phyloP scores from a whole-genome alignment of 768 basidiomycete species.

The Cystobasidium tubakii region DNA sequence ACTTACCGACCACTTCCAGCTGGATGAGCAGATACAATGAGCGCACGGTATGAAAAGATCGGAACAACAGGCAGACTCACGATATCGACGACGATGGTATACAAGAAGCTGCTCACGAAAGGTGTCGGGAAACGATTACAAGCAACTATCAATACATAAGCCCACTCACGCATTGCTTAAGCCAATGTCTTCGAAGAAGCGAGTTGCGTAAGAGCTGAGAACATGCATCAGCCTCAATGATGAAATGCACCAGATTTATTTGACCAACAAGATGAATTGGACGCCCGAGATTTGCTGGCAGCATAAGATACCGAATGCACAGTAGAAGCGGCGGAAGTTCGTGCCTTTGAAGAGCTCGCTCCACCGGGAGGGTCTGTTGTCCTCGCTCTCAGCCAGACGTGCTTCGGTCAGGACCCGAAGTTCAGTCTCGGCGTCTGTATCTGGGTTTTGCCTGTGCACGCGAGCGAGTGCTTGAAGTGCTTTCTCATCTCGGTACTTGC shows the following conservation, averaged over 20 bases:
- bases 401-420: conserved; percentile 42
- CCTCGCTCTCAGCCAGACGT: conserved; percentile 45
- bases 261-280: conserved; percentile 46
- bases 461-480: conserved; percentile 45
- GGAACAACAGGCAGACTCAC: background rate
- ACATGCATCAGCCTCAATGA: conserved; percentile 4
- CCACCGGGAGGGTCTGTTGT: conserved; percentile 45
- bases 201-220: conserved; percentile 22
- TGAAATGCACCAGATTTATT: background rate
- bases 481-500: conserved; percentile 47
- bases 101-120: conserved; percentile 33
- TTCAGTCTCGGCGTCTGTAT: conserved; percentile 18
- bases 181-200: conserved; percentile 20
- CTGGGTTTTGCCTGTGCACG: conserved; percentile 43
- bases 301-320: conserved; percentile 49
- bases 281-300: conserved; percentile 46
- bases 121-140: background rate
- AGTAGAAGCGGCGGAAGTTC: conserved; percentile 47
- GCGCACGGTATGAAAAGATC: background rate
- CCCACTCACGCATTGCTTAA: background rate
- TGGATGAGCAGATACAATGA: too few species aligned
- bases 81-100: conserved; percentile 38
- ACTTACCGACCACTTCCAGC: conserved; percentile 33
- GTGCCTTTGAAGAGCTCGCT: conserved; percentile 44
- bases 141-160: background rate